Evolutionary conservation across 768 basidiomycete species (phyloP), one percentile per base, ranked within the genome.

Genomic region (Podaxis sp.): DNA sequence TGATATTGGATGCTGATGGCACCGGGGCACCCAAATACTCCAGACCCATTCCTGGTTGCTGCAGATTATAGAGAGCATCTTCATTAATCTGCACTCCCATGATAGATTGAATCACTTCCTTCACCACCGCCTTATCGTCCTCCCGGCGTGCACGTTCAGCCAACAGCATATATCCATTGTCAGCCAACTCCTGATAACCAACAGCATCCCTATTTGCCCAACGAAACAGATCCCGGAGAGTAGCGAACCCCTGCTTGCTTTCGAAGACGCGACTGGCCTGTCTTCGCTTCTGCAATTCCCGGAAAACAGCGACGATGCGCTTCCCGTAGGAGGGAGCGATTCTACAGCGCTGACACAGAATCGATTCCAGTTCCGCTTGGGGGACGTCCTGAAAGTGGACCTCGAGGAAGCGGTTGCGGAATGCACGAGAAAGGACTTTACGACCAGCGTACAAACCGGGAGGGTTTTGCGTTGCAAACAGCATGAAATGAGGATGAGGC

Each of bases 381-480:
- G 97, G 97, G 0, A 99, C 96, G 68, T 99, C 96, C 58, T 93
- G 90, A 70, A 98, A 99, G 72, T 98, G 95, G 22, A 99, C 93
- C 73, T 99, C 97, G 17, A 99, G 84, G 75, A 99, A 99, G 5
- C 97, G 92, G 75, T 95, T 97, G 33, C 97, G 86, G 78, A 99
- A 98, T 0, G 97, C 97, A 8, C 97, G 86, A 2, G 96, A 99
- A 11, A 99, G 77, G 7, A 96, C 84, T 71, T 99, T 99, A 66
- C 97, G 84, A 5, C 97, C 97, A 2, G 90, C 96, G 71, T 99
- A 99, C 26, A 98, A 73, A 2, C 96, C 96, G 0, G 96, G 92
- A 19, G 97, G 97, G 73, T 99, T 99, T 74, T 99, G 97, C 0
- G 97, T 98, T 3, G 96, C 95, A 72, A 99, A 99, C 8, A 99